These are phyloP conservation scores for Candida hispaniensis DNA, from an alignment of 805 yeast species.

Conservation along the genomic window DNA sequence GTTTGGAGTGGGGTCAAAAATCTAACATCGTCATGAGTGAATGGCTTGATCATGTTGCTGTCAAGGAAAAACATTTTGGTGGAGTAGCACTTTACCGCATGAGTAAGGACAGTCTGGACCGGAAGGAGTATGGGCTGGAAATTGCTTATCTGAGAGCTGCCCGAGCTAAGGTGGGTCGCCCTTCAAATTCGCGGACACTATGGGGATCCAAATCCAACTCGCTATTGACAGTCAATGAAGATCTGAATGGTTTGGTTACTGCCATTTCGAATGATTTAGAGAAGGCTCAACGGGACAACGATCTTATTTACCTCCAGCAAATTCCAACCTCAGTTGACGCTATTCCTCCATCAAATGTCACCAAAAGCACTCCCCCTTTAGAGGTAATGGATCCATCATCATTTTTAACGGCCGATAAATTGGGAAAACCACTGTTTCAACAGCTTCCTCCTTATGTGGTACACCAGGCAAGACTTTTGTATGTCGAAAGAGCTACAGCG, in stretches of 20 bases:
- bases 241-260: slow-evolving; percentile 40
- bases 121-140: slow-evolving; percentile 57
- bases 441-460: slow-evolving; percentile 56
- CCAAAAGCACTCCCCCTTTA: slow-evolving; percentile 36
- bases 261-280: slow-evolving; percentile 38
- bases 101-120: slow-evolving; percentile 39
- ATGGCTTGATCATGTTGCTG: slow-evolving; percentile 51
- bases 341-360: slow-evolving; percentile 41
- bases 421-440: slow-evolving; percentile 36
- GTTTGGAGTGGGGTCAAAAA: slow-evolving; percentile 35
- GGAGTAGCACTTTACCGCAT: slow-evolving; percentile 62
- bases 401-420: slow-evolving; percentile 20
- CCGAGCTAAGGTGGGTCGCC: slow-evolving; percentile 27
- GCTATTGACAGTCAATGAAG: slow-evolving; percentile 42
- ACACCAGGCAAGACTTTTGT: slow-evolving; percentile 56
- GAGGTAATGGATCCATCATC: slow-evolving; percentile 31
- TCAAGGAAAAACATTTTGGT: slow-evolving; percentile 54
- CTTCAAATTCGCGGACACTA: too few relatives aligned
- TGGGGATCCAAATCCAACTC: too few relatives aligned
- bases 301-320: slow-evolving; percentile 58
- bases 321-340: slow-evolving; percentile 44
- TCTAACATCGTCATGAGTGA: slow-evolving; percentile 47
- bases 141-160: slow-evolving; percentile 48
- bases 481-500: slow-evolving; percentile 37
- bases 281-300: slow-evolving; percentile 67